These are phyloP conservation scores for Ambrosia artemisiifolia DNA, from an alignment of 129 eudicot genomes.

Conservation along the genomic window DNA sequence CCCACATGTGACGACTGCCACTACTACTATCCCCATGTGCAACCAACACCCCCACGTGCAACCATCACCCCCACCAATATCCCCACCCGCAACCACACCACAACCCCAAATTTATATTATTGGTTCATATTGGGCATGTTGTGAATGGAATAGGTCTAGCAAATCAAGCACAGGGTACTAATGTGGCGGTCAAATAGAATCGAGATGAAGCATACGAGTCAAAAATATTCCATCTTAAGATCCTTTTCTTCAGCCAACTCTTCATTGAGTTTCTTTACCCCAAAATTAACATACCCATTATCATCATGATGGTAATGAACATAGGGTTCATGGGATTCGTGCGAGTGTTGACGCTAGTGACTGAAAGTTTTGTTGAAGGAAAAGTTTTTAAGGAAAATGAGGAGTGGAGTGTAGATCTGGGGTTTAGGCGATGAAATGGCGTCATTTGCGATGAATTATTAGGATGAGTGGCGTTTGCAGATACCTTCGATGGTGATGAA, in stretches of 20 bases:
- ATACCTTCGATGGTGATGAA: constrained; percentile 79
- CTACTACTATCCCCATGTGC: no score
- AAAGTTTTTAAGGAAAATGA: constrained; percentile 18
- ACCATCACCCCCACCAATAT: no score
- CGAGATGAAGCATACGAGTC: no score
- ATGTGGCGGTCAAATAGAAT: no score
- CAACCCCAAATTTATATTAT: no score
- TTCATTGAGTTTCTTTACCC: constrained; percentile 57
- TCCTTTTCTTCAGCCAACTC: constrained; percentile 96
- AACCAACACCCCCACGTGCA: no score
- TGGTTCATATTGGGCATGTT: no score
- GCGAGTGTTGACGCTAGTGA: constrained; percentile 33
- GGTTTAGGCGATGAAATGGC: not conserved
- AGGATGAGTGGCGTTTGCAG: constrained; percentile 56
- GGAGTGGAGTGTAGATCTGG: constrained; percentile 16
- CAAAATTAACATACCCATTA: constrained; percentile 18
- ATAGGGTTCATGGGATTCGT: constrained; percentile 18
- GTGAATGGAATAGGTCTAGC: no score
- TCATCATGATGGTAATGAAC: constrained; percentile 22
- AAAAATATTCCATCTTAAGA: constrained; percentile 43
- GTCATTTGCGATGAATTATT: constrained; percentile 14
- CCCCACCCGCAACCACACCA: no score
- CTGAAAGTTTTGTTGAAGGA: constrained; percentile 30
- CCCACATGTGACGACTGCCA: no score
- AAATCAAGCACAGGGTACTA: no score